A percentile compares a stretch with the other conserved stretches of the same genome.
These are phyloP conservation scores for Botrytis deweyae DNA, from an alignment of 2,329 filamentous ascomycete species.

Conservation along the genomic window DNA sequence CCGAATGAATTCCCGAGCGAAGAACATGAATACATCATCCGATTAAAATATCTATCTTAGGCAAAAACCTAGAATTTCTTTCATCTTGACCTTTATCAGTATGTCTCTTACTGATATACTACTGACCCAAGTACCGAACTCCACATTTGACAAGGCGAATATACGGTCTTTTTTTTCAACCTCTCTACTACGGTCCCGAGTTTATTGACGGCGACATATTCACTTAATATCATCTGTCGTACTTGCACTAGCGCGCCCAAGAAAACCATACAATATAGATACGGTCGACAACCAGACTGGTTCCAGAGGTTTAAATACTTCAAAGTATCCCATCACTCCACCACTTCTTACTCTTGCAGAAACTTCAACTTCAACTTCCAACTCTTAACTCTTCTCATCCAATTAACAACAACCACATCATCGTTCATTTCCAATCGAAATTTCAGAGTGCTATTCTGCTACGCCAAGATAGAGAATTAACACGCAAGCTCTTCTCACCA, in stretches of 20 bases:
- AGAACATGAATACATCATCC: too few relatives aligned
- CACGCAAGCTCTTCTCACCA: neutral
- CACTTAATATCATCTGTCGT: neutral
- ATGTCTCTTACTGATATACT: neutral
- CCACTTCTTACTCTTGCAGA: too few relatives aligned
- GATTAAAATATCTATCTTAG: too few relatives aligned
- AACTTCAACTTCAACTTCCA: neutral
- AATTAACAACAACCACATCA: too few relatives aligned
- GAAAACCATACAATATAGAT: too few relatives aligned
- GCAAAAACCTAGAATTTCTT: neutral
- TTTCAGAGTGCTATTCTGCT: neutral
- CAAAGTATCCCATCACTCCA: neutral
- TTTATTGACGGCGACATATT: neutral
- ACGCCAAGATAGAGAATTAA: neutral
- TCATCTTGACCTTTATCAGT: neutral
- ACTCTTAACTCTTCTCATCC: too few relatives aligned
- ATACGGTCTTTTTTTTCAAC: neutral
- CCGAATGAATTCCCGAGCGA: too few relatives aligned
- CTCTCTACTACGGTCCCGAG: neutral
- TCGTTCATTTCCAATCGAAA: neutral
- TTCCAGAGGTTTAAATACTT: neutral
- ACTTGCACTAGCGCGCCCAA: too few relatives aligned
- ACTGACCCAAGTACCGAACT: accelerated
- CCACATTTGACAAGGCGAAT: neutral
- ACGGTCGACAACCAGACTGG: neutral